Evolutionary conservation across 306 rosid species (phyloP).

Genomic region (Mimosa bimucronata): DNA sequence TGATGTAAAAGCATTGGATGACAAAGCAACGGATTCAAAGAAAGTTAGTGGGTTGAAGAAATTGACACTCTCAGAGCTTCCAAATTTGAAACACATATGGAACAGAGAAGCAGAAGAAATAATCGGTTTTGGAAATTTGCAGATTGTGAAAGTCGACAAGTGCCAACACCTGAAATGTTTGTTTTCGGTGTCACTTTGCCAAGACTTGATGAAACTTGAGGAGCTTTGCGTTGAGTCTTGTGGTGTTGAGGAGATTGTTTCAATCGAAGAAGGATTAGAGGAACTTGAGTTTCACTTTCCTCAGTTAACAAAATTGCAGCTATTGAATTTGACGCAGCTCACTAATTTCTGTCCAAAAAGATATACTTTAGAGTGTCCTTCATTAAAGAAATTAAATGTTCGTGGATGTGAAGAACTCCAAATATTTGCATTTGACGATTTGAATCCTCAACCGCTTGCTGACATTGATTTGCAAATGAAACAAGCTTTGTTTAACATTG

Average conservation of each 20-base stretch:
- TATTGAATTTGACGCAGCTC: background rate
- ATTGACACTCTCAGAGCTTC: background rate
- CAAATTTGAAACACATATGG: background rate
- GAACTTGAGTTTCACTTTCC: background rate
- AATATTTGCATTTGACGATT: background rate
- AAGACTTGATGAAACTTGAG: background rate
- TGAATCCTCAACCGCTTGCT: background rate
- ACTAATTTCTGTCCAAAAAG: background rate
- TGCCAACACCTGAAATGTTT: background rate
- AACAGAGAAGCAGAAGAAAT: background rate
- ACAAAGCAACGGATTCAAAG: background rate
- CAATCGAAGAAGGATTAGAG: background rate
- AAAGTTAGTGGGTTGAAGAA: background rate
- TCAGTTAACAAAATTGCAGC: background rate
- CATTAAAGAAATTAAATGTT: background rate
- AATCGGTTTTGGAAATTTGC: background rate
- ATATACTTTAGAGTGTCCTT: background rate
- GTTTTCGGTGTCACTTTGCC: background rate
- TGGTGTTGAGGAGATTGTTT: background rate
- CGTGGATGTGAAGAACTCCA: background rate
- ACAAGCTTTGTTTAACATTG: background rate
- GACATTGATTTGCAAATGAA: background rate
- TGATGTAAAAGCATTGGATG: background rate
- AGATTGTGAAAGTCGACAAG: background rate
- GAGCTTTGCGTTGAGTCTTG: background rate